Percentiles rank a stretch among this genome's conserved stretches.
These are phyloP conservation scores for Suillus americanus DNA, from an alignment of 768 basidiomycete genomes.

Conservation along the genomic window DNA sequence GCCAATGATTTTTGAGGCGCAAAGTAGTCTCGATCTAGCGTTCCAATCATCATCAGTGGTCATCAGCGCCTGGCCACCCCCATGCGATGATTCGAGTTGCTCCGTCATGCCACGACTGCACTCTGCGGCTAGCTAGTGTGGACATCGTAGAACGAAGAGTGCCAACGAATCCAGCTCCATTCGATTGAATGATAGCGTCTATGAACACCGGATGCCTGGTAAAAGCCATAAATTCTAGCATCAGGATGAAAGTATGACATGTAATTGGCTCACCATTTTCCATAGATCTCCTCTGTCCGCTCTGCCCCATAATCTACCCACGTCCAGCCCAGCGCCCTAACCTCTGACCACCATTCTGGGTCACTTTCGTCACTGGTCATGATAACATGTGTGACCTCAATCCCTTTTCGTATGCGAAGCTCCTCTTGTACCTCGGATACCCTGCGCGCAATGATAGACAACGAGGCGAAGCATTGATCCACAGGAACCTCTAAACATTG, in stretches of 20 bases:
- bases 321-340: constrained; percentile 50
- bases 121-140: constrained; percentile 59
- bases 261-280: constrained; percentile 43
- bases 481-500: constrained; percentile 43
- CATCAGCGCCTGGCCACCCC: constrained; percentile 56
- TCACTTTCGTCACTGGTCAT: constrained; percentile 66
- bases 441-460: constrained; percentile 48
- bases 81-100: constrained; percentile 52
- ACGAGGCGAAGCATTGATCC: constrained; percentile 51
- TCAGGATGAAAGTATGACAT: background rate
- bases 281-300: constrained; percentile 44
- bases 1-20: background rate
- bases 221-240: background rate
- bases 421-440: constrained; percentile 56
- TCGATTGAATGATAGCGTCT: constrained; percentile 70
- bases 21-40: background rate
- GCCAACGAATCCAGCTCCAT: constrained; percentile 67
- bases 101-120: constrained; percentile 64
- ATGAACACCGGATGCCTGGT: constrained; percentile 70
- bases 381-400: constrained; percentile 49
- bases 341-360: constrained; percentile 53
- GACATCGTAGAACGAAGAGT: constrained; percentile 74
- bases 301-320: constrained; percentile 44
- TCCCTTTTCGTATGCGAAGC: constrained; percentile 42
- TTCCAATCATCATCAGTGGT: constrained; percentile 37